Percentiles rank a stretch among this genome's conserved stretches.
Conservation (phyloP, 2,329 filamentous ascomycete genomes). For the Phaeosphaeriaceae sp. region DNA sequence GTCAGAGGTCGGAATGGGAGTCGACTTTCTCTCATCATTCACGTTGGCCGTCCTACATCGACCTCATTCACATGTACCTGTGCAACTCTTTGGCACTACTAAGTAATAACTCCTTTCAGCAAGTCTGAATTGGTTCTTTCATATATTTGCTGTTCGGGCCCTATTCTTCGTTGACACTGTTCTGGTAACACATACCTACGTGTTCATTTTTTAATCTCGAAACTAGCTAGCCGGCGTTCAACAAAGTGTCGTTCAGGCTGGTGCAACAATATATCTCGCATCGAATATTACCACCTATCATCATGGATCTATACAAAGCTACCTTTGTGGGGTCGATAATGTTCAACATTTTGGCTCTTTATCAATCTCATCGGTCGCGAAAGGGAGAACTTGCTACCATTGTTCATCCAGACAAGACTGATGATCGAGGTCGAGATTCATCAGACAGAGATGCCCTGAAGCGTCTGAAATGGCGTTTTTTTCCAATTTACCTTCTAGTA, state of each 20-base stretch:
- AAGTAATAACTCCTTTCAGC: no score
- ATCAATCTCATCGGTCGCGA: conserved; percentile 34
- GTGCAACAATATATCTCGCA: not conserved
- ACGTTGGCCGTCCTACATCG: no score
- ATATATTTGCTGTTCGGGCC: no score
- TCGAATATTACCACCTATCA: conserved; percentile 2
- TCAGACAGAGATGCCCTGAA: conserved; percentile 36
- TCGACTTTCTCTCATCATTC: no score
- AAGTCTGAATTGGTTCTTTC: no score
- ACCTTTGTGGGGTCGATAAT: conserved; percentile 37
- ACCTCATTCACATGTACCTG: no score
- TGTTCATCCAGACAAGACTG: conserved; percentile 24
- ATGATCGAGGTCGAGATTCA: conserved; percentile 31
- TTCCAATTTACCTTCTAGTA: conserved; percentile 53
- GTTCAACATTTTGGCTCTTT: conserved; percentile 34
- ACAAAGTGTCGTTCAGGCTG: not conserved
- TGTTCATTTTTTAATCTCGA: conserved; percentile 3
- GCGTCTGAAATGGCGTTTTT: conserved; percentile 52
- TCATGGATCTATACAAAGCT: conserved; percentile 40
- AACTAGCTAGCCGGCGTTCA: conserved; percentile 1
- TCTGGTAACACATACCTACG: no score
- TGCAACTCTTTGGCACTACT: no score
- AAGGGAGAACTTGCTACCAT: conserved; percentile 11
- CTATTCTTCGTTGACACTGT: no score
- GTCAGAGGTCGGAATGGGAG: no score